These are phyloP conservation scores for Gossypium ekmanianum DNA, from an alignment of 345 rosid species.

Conservation along the genomic window DNA sequence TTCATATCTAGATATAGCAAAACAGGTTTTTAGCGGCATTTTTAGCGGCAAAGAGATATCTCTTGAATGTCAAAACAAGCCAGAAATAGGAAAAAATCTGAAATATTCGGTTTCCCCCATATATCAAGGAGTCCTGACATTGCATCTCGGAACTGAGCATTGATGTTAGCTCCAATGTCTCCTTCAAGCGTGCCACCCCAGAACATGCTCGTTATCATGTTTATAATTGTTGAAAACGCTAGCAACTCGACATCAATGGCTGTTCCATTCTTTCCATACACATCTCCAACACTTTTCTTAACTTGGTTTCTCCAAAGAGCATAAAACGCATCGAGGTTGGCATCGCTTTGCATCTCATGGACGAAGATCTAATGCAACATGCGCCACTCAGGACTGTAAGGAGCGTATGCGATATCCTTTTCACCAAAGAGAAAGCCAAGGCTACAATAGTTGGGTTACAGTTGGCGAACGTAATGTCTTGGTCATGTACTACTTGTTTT, in stretches of 20 bases:
- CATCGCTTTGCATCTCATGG: slow-evolving; percentile 32
- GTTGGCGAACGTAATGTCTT: slow-evolving; percentile 30
- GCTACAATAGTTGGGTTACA: slow-evolving; percentile 31
- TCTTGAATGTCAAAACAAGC: slow-evolving; percentile 39
- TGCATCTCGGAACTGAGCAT: slow-evolving; percentile 17
- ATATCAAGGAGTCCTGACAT: slow-evolving; percentile 19
- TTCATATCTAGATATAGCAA: neutral
- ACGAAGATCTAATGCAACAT: slow-evolving; percentile 31
- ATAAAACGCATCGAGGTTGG: slow-evolving; percentile 31
- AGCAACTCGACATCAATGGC: slow-evolving; percentile 26
- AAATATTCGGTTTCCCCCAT: slow-evolving; percentile 35
- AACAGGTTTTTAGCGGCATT: too few relatives aligned
- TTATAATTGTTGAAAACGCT: slow-evolving; percentile 15
- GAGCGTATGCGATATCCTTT: slow-evolving; percentile 26
- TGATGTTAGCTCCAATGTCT: neutral
- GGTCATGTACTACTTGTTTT: slow-evolving; percentile 26
- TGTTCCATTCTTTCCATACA: slow-evolving; percentile 14
- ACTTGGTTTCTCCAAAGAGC: slow-evolving; percentile 28
- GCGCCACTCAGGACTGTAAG: slow-evolving; percentile 28
- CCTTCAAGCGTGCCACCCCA: slow-evolving; percentile 33
- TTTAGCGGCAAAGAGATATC: neutral
- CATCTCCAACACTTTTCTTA: slow-evolving; percentile 11
- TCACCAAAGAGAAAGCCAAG: slow-evolving; percentile 16
- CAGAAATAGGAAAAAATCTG: slow-evolving; percentile 37
- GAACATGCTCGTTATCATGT: slow-evolving; percentile 27